A percentile compares a stretch with the other conserved stretches of the same genome.
phyloP scores from a whole-genome alignment of 1,139 yeast species.

The Debaryomyces sp. region DNA sequence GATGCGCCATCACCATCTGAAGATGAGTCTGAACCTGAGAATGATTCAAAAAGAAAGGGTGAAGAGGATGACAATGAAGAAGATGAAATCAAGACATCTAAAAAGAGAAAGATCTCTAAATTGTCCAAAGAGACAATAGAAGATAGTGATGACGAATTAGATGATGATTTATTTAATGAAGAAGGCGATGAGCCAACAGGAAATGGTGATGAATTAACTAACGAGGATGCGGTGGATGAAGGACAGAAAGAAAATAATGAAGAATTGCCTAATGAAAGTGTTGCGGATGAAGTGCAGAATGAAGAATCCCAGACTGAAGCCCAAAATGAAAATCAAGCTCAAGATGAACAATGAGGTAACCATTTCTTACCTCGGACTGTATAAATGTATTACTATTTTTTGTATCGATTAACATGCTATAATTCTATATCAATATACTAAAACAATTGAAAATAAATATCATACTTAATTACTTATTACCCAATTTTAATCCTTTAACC shows the following conservation, averaged over 20 bases:
- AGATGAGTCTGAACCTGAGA: conserved; percentile 20
- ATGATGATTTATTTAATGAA: conserved; percentile 24
- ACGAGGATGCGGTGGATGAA: background rate
- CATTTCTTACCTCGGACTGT: background rate
- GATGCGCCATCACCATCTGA: conserved; percentile 20
- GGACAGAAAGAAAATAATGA: conserved; percentile 2
- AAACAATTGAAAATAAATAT: conserved; percentile 12
- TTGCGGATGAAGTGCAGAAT: background rate
- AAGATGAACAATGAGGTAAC: conserved; percentile 5
- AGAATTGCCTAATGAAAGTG: background rate
- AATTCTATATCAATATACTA: background rate
- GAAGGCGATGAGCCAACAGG: conserved; percentile 5
- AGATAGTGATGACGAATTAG: conserved; percentile 57
- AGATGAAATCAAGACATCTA: conserved; percentile 12
- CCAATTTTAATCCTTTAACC: conserved; percentile 42
- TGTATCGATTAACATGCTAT: conserved; percentile 5
- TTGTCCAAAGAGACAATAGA: conserved; percentile 52
- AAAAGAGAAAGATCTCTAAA: conserved; percentile 31
- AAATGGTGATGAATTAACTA: conserved; percentile 2
- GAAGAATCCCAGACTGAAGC: background rate
- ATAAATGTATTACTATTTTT: conserved; percentile 6
- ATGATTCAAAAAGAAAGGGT: conserved; percentile 21
- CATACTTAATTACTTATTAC: conserved; percentile 3
- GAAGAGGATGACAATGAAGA: conserved; percentile 28
- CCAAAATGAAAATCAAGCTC: conserved; percentile 2